Evolutionary conservation across 1,139 yeast species (phyloP), one percentile per base, ranked within the genome.

Genomic region (Barnettozyma hawaiiensis): DNA sequence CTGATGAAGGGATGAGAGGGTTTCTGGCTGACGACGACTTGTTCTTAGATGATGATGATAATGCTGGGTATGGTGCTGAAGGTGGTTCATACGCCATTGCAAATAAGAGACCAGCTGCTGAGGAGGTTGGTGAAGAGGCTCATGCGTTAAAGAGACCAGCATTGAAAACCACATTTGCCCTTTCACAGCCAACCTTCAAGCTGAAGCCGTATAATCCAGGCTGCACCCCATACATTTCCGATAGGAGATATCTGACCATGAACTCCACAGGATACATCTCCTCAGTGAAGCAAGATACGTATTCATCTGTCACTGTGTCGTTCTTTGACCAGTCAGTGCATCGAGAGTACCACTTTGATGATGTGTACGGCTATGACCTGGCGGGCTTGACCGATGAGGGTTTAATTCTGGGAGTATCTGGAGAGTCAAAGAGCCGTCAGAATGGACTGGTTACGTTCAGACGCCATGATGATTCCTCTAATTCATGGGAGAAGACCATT

Each of bases 341-440:
- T 59, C 77, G 81, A 44, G 96, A 87, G 54, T 87, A 86, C 55
- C 94, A 87, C 63, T 90, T 92, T 64, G 82, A 81, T 38, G 98
- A 92, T 61, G 63, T 76, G 39, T 70, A 72, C 46, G 72, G 76
- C 15, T 86, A 71, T 60, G 96, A 87, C 59, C 65, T 86, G 42
- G 94, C 96, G 24, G 76, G 87, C 1, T 69, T 92, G 55, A 81
- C 81, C 43, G 71, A 71, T 27, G 70, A 70, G 5, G 96, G 94
- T 2, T 66, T 84, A 0, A 58, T 87, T 5, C 72, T 87, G 45
- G 95, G 83, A 1, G 64, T 66, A 19, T 70, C 76, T 14, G 69
- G 66, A 1, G 52, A 44, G 16, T 18, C 14, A 3, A 41, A 37
- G 22, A 46, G 43, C 5, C 44, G 42, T 4, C 58, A 57, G 22